Conservation (phyloP, 1,139 yeast species). For the Arxiozyma slooffiae region DNA sequence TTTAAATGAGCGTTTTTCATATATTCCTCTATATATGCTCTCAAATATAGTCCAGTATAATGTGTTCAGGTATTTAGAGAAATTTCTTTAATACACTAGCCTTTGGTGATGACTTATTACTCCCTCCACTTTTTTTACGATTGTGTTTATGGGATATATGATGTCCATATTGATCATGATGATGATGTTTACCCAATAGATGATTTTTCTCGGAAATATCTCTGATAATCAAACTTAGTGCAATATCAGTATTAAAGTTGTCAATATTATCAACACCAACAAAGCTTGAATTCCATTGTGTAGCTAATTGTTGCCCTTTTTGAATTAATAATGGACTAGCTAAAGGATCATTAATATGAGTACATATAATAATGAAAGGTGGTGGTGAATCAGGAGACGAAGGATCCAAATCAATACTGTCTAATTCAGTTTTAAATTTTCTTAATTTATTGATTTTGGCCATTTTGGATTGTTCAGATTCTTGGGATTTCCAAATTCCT, state of each 20-base stretch:
- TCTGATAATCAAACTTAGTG: constrained; percentile 46
- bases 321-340: constrained; percentile 51
- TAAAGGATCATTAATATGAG: constrained; percentile 45
- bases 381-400: constrained; percentile 47
- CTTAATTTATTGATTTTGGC: constrained; percentile 20
- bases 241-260: constrained; percentile 43
- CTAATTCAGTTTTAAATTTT: constrained; percentile 17
- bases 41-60: not conserved
- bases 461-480: constrained; percentile 8
- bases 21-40: too few relatives aligned
- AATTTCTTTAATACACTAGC: constrained; percentile 2
- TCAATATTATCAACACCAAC: constrained; percentile 46
- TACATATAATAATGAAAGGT: constrained; percentile 57
- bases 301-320: constrained; percentile 47
- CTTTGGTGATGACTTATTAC: not conserved
- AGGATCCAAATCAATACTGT: constrained; percentile 36
- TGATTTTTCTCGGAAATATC: constrained; percentile 45
- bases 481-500: constrained; percentile 42
- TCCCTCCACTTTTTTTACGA: constrained; percentile 4
- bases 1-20: too few relatives aligned
- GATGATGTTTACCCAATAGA: constrained; percentile 10
- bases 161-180: not conserved
- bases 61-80: not conserved
- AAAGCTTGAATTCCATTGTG: constrained; percentile 56
- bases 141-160: not conserved